Conservation (phyloP, 2,329 filamentous ascomycete species). For the Pleurostoma richardsiae region DNA sequence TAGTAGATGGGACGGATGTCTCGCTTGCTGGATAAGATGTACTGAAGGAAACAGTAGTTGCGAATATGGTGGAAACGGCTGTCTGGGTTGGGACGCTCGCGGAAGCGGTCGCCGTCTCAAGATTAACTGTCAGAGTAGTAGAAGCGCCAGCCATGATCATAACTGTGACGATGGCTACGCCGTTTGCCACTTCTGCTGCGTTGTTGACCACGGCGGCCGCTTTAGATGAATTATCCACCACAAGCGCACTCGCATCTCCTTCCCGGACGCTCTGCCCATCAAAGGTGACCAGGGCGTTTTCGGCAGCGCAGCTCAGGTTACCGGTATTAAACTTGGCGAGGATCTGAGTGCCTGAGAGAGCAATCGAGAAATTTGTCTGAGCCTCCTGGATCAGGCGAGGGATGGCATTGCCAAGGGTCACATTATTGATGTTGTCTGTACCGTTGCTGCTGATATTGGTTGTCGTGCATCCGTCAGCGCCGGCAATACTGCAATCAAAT, state of each 20-base stretch:
- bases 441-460: slow-evolving; percentile 38
- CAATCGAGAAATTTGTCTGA: slow-evolving; percentile 66
- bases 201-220: slow-evolving; percentile 11
- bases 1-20: slow-evolving; percentile 13
- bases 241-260: slow-evolving; percentile 19
- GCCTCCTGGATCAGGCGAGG: slow-evolving; percentile 67
- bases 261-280: slow-evolving; percentile 46
- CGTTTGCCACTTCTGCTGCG: slow-evolving; percentile 11
- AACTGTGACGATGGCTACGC: slow-evolving; percentile 21
- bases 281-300: slow-evolving; percentile 87
- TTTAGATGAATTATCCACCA: slow-evolving; percentile 12
- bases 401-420: slow-evolving; percentile 76
- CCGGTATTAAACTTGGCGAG: slow-evolving; percentile 70
- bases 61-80: slow-evolving; percentile 21
- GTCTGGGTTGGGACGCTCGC: slow-evolving; percentile 7
- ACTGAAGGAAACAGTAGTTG: slow-evolving; percentile 19
- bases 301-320: slow-evolving; percentile 73
- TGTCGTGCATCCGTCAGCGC: slow-evolving; percentile 47
- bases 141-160: slow-evolving; percentile 22
- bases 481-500: slow-evolving; percentile 41
- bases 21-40: background rate
- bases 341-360: slow-evolving; percentile 64
- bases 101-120: slow-evolving; percentile 13
- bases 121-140: slow-evolving; percentile 26
- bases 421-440: slow-evolving; percentile 48